Percentiles rank a stretch among this genome's conserved stretches.
phyloP scores from a whole-genome alignment of 371 early-diverging fungal species.

The Rhizopus arrhizus region DNA sequence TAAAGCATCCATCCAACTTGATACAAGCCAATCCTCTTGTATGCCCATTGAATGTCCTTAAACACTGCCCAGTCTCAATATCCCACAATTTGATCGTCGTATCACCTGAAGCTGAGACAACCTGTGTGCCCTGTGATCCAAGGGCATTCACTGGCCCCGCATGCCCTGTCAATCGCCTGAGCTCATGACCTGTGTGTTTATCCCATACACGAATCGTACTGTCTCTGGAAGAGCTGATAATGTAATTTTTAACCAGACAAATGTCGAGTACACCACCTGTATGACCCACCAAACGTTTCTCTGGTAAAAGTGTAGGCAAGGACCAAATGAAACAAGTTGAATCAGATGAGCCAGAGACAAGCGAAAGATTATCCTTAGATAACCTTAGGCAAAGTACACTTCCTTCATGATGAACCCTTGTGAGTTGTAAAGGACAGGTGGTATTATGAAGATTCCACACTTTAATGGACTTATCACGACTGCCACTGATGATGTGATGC shows the following conservation, averaged over 20 bases:
- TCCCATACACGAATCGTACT: conserved; percentile 88
- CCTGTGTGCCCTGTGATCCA: conserved; percentile 62
- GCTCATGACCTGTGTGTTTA: conserved; percentile 43
- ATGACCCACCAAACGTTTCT: conserved; percentile 58
- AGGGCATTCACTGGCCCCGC: conserved; percentile 86
- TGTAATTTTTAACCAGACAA: conserved; percentile 62
- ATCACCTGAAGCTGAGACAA: conserved; percentile 88
- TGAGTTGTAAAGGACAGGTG: conserved; percentile 42
- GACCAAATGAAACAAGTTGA: conserved; percentile 86
- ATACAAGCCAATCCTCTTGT: conserved; percentile 88
- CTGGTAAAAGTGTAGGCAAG: conserved; percentile 42
- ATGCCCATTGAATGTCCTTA: conserved; percentile 69
- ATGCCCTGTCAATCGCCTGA: conserved; percentile 76
- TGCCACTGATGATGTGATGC: conserved; percentile 81
- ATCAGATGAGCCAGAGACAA: conserved; percentile 93
- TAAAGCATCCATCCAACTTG: conserved; percentile 81
- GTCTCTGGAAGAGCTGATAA: conserved; percentile 92
- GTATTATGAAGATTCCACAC: conserved; percentile 66
- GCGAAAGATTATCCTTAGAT: conserved; percentile 59
- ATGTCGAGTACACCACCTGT: conserved; percentile 76
- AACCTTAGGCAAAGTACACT: conserved; percentile 84
- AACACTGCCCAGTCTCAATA: conserved; percentile 61
- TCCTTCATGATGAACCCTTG: conserved; percentile 79
- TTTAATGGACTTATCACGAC: conserved; percentile 85
- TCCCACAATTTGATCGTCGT: conserved; percentile 84